Evolutionary conservation across 2,329 filamentous ascomycete genomes (phyloP), one percentile per base, ranked within the genome.

Genomic region (Ophiostoma novo-ulmi): DNA sequence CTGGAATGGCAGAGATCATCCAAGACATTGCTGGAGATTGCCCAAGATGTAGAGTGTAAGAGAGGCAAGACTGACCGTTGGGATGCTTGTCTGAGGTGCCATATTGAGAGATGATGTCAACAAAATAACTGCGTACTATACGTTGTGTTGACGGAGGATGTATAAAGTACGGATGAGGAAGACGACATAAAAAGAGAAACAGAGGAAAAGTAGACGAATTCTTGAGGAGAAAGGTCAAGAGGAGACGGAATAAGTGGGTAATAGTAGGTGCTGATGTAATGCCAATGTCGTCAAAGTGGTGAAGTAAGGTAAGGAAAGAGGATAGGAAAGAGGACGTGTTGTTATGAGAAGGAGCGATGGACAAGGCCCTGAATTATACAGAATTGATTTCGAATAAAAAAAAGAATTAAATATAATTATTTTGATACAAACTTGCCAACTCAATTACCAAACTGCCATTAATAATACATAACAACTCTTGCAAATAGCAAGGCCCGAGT

Each of bases 61-160:
- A 3, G 13, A 55, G 7, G 22, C 6, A 20, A 41, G 35, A 39
- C 6, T n/a, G 5, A 78, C 77, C 36, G 77, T 73, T 1, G 77
- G 77, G 36, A 77, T 78, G 3, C 75, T 71, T 13, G 72, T 73
- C 70, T 78, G 77, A n/a, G 76, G 76, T 20, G 77, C 76, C 77
- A 78, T 78, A 10, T 26, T 68, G 67, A 35, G 7, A 41, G 41
- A 20, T 22, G 31, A 20, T 31, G 8, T 22, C 11, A 22, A 13
- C 36, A 0, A 39, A 36, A 20, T 52, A 64, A 44, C 20, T 36
- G 44, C 64, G 44, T 48, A 11, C 44, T 20, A 6, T 48, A 17
- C 6, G 44, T 6, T n/a, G 22, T 58, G 52, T 14, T 26, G 52
- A 13, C 5, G 44, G 14, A 26, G 10, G n/a, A 58, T 22, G 26